phyloP scores from a whole-genome alignment of 2,329 filamentous ascomycete species.

The Ceratocystis huliohia region DNA sequence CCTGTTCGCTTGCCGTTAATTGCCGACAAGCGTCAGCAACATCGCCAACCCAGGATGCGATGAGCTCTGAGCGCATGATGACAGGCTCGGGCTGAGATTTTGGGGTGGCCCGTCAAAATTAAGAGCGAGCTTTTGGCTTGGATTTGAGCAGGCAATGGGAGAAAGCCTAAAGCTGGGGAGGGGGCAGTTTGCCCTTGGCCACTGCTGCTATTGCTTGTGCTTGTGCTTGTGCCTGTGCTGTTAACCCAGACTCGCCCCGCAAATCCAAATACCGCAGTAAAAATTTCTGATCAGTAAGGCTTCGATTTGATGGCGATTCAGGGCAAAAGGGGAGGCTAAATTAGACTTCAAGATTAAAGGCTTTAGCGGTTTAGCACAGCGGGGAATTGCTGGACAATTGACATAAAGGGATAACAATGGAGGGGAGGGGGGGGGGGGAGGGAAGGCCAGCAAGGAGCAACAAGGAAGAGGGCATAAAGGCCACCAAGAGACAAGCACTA shows the following conservation, averaged over 20 bases:
- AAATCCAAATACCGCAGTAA: background rate
- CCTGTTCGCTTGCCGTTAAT: constrained; percentile 13
- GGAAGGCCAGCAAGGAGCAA: background rate
- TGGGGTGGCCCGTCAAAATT: background rate
- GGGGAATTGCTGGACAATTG: constrained; percentile 7
- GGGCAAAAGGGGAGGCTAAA: constrained; percentile 2
- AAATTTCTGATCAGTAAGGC: background rate
- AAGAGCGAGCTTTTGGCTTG: background rate
- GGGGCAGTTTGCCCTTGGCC: too few relatives aligned
- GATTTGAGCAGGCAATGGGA: background rate
- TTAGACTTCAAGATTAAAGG: background rate
- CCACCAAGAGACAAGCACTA: background rate
- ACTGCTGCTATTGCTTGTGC: background rate
- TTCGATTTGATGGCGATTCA: background rate
- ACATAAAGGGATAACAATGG: constrained; percentile 6
- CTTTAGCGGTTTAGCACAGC: background rate
- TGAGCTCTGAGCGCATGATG: constrained; percentile 18
- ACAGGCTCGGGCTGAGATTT: background rate
- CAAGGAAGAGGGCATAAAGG: constrained; percentile 1
- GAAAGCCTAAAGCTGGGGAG: background rate
- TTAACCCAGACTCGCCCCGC: background rate
- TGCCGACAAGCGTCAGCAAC: constrained; percentile 16
- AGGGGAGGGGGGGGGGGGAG: background rate
- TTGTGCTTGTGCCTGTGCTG: background rate
- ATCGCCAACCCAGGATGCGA: constrained; percentile 18